Percentiles rank a stretch among this genome's conserved stretches.
These are phyloP conservation scores for Penicillium sp. DNA, from an alignment of 2,329 filamentous ascomycete genomes.

Conservation along the genomic window DNA sequence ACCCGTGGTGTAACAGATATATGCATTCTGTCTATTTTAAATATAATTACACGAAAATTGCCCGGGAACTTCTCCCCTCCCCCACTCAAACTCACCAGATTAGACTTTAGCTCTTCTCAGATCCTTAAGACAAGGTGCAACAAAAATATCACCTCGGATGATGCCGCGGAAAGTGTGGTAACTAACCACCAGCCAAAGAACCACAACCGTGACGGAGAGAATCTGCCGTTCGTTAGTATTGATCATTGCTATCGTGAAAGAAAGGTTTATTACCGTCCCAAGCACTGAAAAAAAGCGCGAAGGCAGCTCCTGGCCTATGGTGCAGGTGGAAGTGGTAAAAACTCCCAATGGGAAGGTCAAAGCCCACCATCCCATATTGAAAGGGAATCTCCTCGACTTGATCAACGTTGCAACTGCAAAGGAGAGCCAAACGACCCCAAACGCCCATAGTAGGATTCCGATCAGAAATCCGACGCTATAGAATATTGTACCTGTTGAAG, in stretches of 20 bases:
- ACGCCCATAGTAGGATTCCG: neutral
- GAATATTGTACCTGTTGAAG: neutral
- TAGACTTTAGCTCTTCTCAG: neutral
- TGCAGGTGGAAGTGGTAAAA: constrained; percentile 47
- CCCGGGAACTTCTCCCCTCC: too few species aligned
- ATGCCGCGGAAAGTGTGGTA: neutral
- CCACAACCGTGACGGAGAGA: neutral
- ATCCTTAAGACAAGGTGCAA: neutral
- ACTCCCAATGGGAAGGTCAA: constrained; percentile 61
- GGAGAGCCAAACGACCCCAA: neutral
- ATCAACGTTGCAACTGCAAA: neutral
- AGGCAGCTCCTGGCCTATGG: constrained; percentile 51
- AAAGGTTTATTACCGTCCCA: constrained; percentile 44
- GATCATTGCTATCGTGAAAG: neutral
- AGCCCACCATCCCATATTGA: constrained; percentile 25
- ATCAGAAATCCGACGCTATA: neutral
- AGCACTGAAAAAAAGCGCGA: constrained; percentile 58
- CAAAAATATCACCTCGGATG: neutral
- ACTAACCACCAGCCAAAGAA: neutral
- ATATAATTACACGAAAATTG: too few species aligned
- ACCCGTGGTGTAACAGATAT: too few species aligned
- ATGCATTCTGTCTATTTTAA: too few species aligned
- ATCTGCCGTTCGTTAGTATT: neutral
- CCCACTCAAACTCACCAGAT: too few species aligned
- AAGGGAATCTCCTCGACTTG: neutral